Base-by-base conservation (phyloP, 1,139 yeast genomes). In the Candida pseudocylindracea region DNA sequence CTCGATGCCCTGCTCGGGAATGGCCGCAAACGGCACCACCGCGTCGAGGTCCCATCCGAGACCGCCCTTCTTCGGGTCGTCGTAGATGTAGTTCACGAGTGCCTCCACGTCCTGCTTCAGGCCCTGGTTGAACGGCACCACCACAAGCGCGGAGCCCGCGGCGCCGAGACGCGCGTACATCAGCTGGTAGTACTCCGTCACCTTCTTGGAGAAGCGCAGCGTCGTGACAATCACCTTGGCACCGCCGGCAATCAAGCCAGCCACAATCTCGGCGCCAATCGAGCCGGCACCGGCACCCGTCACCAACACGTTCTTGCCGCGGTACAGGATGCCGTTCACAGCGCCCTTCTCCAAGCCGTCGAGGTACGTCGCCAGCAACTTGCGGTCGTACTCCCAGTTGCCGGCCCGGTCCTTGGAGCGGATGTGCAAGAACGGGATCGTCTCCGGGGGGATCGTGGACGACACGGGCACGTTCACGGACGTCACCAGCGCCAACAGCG, bases 281-380 rank as follows among this genome's bases (percentile, higher is more conserved):
- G 98, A 88, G 33, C 96, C 98, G 35, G 81, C 88, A 63, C 98
- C 98, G 34, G 96, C 96, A 63, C 98, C 98, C 34, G 98, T 88
- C 44, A 88, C 66, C 49, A 88, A 69, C 34, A 85, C 94, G 43
- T 74, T 72, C 57, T 83, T 88, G 54, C 72, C 80, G 53, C 76
- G 74, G 64, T 74, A 88, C 29, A 93, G 67, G 39, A 83, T 67
- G 59, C 98, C 98, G 44, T 83, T 75, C 41, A 81, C 69, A 32
- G 98, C 95, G 50, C 92, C 93, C 40, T 67, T 64, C 57, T 88
- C 96, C 50, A 88, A 72, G 36, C 92, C 92, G 50, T 83, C 88
- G 53, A 88, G 69, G 57, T 76, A 88, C 31, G 61, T 48, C 27
- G 88, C 65, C 33, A 98, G 74, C 42, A 79, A 63, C 41, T 66